Conservation (phyloP, 2,329 filamentous ascomycete genomes). For the Penicillium fuscoglaucum region DNA sequence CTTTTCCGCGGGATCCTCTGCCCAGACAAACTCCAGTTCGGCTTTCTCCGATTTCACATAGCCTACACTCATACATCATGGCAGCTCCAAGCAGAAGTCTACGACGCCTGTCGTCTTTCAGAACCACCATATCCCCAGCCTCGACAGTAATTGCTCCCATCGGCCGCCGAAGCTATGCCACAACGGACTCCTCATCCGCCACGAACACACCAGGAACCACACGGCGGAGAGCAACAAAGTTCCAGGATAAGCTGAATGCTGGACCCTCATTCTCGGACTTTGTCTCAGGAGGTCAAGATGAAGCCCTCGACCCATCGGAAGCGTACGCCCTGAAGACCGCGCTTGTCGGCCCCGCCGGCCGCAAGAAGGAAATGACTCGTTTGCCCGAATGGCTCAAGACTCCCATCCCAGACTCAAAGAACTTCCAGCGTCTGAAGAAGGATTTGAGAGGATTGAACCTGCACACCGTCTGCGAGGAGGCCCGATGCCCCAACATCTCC, state of each 20-base stretch:
- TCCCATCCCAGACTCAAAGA: constrained; percentile 79
- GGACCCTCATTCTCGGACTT: constrained; percentile 67
- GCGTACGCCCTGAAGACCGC: constrained; percentile 63
- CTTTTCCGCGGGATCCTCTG: constrained; percentile 10
- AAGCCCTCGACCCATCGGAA: constrained; percentile 48
- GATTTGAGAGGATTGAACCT: constrained; percentile 86
- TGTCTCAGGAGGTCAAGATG: constrained; percentile 50
- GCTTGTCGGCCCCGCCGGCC: constrained; percentile 60
- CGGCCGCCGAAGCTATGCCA: constrained; percentile 39
- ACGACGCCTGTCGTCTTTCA: constrained; percentile 34
- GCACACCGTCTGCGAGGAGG: constrained; percentile 97
- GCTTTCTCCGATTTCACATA: constrained; percentile 8
- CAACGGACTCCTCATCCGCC: constrained; percentile 40
- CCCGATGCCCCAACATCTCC: constrained; percentile 92
- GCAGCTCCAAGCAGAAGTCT: constrained; percentile 35
- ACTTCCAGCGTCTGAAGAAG: constrained; percentile 93
- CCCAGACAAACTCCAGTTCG: constrained; percentile 6
- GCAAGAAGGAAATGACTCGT: constrained; percentile 67
- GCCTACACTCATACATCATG: constrained; percentile 30
- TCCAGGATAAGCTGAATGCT: constrained; percentile 63
- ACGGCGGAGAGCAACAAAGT: constrained; percentile 56
- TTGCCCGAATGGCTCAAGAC: constrained; percentile 96
- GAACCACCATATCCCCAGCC: constrained; percentile 21
- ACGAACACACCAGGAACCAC: constrained; percentile 45
- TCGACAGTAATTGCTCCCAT: constrained; percentile 19